Evolutionary conservation across 306 rosid genomes (phyloP).

Genomic region (Boehmeria nivea): DNA sequence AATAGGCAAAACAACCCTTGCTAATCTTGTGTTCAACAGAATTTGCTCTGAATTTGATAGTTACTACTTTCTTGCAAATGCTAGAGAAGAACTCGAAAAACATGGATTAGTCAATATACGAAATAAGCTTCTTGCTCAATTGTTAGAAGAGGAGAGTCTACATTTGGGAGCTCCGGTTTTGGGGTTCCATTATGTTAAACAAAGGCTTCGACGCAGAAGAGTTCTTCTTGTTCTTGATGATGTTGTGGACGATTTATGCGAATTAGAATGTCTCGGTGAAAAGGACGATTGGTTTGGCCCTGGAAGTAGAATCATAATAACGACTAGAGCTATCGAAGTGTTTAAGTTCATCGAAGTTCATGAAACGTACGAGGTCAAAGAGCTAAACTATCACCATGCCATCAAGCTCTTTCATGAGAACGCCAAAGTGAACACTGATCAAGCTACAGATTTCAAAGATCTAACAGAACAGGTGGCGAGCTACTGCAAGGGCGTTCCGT

Average conservation of each 20-base stretch:
- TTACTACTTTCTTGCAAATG: conserved; percentile 11
- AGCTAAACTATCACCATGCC: neutral
- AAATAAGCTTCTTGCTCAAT: neutral
- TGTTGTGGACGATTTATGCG: neutral
- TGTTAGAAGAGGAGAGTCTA: conserved; percentile 7
- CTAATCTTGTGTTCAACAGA: neutral
- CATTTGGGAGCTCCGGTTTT: neutral
- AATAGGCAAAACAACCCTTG: conserved; percentile 17
- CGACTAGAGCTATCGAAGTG: neutral
- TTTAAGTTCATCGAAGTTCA: neutral
- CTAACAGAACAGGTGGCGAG: neutral
- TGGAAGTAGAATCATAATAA: conserved; percentile 28
- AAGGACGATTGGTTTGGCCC: neutral
- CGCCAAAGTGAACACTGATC: neutral
- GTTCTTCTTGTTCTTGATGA: conserved; percentile 18
- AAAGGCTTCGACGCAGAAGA: neutral
- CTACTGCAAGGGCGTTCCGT: neutral
- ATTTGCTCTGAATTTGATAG: neutral
- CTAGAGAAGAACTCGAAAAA: conserved; percentile 7
- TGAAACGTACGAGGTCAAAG: neutral
- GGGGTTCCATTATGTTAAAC: neutral
- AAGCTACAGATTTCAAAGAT: neutral
- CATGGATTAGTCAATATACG: conserved; percentile 3
- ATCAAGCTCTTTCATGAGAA: conserved; percentile 1
- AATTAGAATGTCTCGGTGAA: neutral